Percentiles rank a stretch among this genome's conserved stretches.
phyloP scores from a whole-genome alignment of 306 rosid genomes.

The Rosa lucieae region DNA sequence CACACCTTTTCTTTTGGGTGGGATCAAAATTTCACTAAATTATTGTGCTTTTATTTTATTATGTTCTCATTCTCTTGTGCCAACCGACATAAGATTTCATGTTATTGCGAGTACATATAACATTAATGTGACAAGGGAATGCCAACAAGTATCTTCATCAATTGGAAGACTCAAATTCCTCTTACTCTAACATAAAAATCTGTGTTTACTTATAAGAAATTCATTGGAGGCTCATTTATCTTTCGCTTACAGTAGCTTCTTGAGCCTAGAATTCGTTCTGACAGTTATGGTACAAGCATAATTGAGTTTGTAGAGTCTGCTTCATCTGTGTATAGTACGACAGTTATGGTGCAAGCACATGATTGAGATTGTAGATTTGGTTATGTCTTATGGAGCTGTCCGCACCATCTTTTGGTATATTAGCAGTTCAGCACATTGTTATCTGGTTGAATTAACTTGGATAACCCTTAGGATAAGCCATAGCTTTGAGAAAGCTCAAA shows the following conservation, averaged over 20 bases:
- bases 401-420: background rate
- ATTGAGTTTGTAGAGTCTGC: background rate
- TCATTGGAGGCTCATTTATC: background rate
- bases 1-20: conserved; percentile 13
- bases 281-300: background rate
- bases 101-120: background rate
- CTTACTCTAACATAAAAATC: background rate
- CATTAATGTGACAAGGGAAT: background rate
- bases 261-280: background rate
- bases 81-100: background rate
- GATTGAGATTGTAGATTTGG: background rate
- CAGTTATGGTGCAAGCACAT: background rate
- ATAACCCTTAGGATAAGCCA: background rate
- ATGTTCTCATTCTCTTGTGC: background rate
- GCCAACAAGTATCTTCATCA: background rate
- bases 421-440: background rate
- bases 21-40: background rate
- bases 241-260: background rate
- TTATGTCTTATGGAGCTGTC: background rate
- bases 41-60: background rate
- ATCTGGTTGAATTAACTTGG: background rate
- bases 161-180: background rate
- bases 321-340: background rate
- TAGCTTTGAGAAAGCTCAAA: background rate
- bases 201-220: background rate